A percentile compares a stretch with the other conserved stretches of the same genome.
These are phyloP conservation scores for Monilinia fructicola DNA, from an alignment of 2,329 filamentous ascomycete genomes.

Conservation along the genomic window DNA sequence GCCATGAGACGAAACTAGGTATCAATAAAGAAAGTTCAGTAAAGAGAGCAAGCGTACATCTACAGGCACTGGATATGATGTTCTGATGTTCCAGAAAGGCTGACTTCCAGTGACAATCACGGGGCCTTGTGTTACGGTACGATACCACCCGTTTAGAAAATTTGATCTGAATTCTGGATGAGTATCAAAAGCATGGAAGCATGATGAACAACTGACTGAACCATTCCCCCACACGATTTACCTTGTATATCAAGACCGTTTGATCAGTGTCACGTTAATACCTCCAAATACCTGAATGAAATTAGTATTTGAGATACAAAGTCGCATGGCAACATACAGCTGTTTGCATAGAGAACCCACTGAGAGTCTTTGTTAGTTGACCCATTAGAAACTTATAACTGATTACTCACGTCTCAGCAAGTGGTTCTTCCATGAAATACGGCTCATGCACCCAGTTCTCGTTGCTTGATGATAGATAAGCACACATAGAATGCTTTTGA, in stretches of 20 bases:
- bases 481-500: not conserved
- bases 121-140: too few species aligned
- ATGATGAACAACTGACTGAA: not conserved
- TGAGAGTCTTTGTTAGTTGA: not conserved
- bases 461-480: too few species aligned
- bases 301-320: not conserved
- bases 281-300: not conserved
- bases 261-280: not conserved
- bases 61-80: not conserved
- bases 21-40: too few species aligned
- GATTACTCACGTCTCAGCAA: slow-evolving; percentile 7
- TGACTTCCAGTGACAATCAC: not conserved
- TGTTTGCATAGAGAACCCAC: slow-evolving; percentile 7
- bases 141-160: not conserved
- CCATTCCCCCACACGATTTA: not conserved
- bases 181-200: not conserved
- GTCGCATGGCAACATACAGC: not conserved
- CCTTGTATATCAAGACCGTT: not conserved
- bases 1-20: too few species aligned
- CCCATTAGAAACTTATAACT: not conserved
- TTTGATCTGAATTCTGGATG: not conserved
- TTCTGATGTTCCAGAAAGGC: not conserved
- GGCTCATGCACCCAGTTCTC: not conserved
- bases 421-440: not conserved
- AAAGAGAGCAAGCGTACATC: not conserved